Base-by-base conservation (phyloP, 352 stramenopile genomes). In the Pythium insidiosum region DNA sequence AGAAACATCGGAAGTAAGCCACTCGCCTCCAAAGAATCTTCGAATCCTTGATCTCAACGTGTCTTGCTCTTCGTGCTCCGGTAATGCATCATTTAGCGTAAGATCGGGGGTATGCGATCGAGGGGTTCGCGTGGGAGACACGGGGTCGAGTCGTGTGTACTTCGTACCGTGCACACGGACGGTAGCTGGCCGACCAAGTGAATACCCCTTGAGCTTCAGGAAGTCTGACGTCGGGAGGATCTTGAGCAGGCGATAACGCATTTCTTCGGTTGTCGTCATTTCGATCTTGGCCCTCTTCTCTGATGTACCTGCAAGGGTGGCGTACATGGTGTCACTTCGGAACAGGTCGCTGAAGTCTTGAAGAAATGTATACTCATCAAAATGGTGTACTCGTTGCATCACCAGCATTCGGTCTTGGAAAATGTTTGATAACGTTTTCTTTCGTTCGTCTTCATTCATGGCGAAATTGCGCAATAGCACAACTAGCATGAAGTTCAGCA, bases 401-500 rank as follows among this genome's bases (percentile, higher is more conserved):
- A 66, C 68, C 20, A 87, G 69, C 74, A 92, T 79, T 2, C 75
- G 70, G 19, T 90, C 67, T 56, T 88, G 73, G 30, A 92, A 92
- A 5, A 84, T 48, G 29, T 76, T 66, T 41, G 68, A 80, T 11
- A 92, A 44, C 0, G 63, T 88, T 46, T 73, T 79, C 37, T 74
- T 68, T 10, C 83, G 64, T 47, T 89, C 80, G 30, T 94, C 80
- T 34, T 84, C 76, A 49, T 89, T 92, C 73, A 93, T 82, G 3
- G 72, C 77, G 21, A 94, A 94, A 43, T 88, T 86, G 13, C 71
- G 65, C 12, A 93, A 61, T 19, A 94, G 50, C 22, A 93, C 76
- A 4, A 94, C 80, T 16, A 92, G 61, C 67, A 94, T 88, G 43
- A 92, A 85, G 57, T 93, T 93, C 1, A 92, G 60, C 13, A 84